Conservation (phyloP, 306 rosid genomes). For the Carpinus fangiana region DNA sequence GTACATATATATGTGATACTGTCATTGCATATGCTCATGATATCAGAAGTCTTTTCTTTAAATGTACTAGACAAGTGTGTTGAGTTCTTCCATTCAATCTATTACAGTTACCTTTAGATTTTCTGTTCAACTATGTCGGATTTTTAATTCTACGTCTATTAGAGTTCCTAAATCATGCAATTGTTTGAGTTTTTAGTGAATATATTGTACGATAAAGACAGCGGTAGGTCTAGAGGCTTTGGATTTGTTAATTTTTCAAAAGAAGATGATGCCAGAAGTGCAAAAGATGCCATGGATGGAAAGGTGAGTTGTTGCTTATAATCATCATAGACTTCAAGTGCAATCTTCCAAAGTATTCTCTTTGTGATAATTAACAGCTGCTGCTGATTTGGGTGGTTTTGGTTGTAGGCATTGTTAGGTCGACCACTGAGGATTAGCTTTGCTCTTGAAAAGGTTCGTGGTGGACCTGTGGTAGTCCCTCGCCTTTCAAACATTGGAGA, state of each 20-base stretch:
- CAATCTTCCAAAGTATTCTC: not conserved
- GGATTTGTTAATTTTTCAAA: slow-evolving; percentile 76
- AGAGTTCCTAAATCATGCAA: slow-evolving; percentile 9
- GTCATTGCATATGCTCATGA: not conserved
- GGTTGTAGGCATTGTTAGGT: slow-evolving; percentile 74
- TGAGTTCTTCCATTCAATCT: slow-evolving; percentile 7
- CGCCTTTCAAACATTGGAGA: slow-evolving; percentile 48
- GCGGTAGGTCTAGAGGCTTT: slow-evolving; percentile 87
- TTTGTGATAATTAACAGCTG: slow-evolving; percentile 3
- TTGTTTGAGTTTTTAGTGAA: slow-evolving; percentile 46
- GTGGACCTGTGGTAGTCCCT: slow-evolving; percentile 77
- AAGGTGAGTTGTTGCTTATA: slow-evolving; percentile 44
- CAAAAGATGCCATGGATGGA: slow-evolving; percentile 94
- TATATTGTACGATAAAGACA: slow-evolving; percentile 76
- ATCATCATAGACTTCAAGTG: not conserved
- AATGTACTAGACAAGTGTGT: not conserved
- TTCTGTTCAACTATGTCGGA: not conserved
- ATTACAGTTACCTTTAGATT: not conserved
- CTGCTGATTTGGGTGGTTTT: slow-evolving; percentile 26
- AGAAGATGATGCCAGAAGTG: slow-evolving; percentile 65
- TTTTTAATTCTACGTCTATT: slow-evolving; percentile 3
- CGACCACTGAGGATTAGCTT: slow-evolving; percentile 75
- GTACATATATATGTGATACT: not conserved
- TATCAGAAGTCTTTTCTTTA: not conserved
- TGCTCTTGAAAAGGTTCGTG: slow-evolving; percentile 77